Conservation (phyloP, 306 rosid genomes). For the Cicer judaicum region DNA sequence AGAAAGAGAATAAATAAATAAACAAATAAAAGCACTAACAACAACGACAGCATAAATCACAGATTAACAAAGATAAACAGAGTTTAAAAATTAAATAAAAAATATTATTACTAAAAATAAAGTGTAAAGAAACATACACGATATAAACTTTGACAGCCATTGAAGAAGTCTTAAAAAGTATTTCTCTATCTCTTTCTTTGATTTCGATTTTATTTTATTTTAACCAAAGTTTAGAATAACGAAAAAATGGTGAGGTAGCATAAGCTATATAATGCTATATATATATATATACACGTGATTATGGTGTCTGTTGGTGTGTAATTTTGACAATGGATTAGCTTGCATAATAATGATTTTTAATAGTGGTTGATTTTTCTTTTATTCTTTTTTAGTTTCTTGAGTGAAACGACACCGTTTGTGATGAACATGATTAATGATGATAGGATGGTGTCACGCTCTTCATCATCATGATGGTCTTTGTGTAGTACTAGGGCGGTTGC, state of each 20-base stretch:
- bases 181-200: conserved; percentile 18
- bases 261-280: conserved; percentile 33
- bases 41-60: conserved; percentile 33
- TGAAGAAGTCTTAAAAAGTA: conserved; percentile 44
- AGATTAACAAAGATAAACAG: conserved; percentile 30
- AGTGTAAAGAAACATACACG: conserved; percentile 61
- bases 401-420: conserved; percentile 50
- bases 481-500: conserved; percentile 27
- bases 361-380: conserved; percentile 20
- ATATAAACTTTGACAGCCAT: conserved; percentile 94
- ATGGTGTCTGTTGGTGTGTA: conserved; percentile 33
- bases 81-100: neutral
- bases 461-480: conserved; percentile 59
- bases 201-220: conserved; percentile 9
- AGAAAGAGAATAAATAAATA: neutral
- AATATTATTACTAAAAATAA: neutral
- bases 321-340: conserved; percentile 35
- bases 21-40: conserved; percentile 14
- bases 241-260: conserved; percentile 30
- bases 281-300: conserved; percentile 45
- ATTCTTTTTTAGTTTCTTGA: neutral
- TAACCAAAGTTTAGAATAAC: conserved; percentile 44
- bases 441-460: conserved; percentile 82
- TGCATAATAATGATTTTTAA: conserved; percentile 32
- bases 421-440: conserved; percentile 62